A percentile compares a stretch with the other conserved stretches of the same genome.
phyloP scores from a whole-genome alignment of 495 filamentous ascomycete genomes.

The Hypoxylon trugodes region DNA sequence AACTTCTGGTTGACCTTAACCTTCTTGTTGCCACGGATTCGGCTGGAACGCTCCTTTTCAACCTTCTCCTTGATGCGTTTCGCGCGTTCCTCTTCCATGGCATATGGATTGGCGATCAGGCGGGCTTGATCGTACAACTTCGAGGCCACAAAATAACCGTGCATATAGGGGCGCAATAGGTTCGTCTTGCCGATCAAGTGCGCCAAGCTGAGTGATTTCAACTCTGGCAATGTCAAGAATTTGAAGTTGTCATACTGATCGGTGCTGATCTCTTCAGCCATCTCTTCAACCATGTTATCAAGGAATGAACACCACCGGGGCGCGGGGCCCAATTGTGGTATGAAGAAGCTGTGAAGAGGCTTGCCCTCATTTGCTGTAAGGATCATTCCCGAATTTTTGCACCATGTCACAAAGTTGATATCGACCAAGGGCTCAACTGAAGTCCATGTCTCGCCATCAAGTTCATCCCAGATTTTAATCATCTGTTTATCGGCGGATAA shows the following conservation, averaged over 20 bases:
- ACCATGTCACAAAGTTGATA: conserved; percentile 89
- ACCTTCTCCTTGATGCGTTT: conserved; percentile 92
- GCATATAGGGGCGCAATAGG: conserved; percentile 93
- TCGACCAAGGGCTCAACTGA: conserved; percentile 95
- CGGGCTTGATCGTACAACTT: conserved; percentile 93
- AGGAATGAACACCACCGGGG: conserved; percentile 97
- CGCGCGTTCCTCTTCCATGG: conserved; percentile 87
- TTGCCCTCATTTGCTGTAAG: conserved; percentile 94
- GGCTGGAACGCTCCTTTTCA: conserved; percentile 88
- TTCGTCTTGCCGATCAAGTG: conserved; percentile 89
- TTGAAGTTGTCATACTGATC: conserved; percentile 98
- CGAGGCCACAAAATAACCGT: conserved; percentile 95
- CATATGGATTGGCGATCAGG: conserved; percentile 88
- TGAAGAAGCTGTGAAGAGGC: conserved; percentile 93
- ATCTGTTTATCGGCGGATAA: conserved; percentile 92
- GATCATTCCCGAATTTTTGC: conserved; percentile 84
- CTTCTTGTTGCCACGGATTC: conserved; percentile 93
- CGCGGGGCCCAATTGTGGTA: conserved; percentile 82
- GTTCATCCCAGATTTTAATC: conserved; percentile 94
- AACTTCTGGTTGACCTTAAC: conserved; percentile 87
- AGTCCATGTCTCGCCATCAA: conserved; percentile 85
- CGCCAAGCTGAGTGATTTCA: conserved; percentile 79
- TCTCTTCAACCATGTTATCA: conserved; percentile 97
- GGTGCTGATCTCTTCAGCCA: conserved; percentile 78
- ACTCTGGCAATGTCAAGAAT: conserved; percentile 87